Evolutionary conservation across 495 filamentous ascomycete genomes (phyloP).

Genomic region (Amorphotheca resinae): DNA sequence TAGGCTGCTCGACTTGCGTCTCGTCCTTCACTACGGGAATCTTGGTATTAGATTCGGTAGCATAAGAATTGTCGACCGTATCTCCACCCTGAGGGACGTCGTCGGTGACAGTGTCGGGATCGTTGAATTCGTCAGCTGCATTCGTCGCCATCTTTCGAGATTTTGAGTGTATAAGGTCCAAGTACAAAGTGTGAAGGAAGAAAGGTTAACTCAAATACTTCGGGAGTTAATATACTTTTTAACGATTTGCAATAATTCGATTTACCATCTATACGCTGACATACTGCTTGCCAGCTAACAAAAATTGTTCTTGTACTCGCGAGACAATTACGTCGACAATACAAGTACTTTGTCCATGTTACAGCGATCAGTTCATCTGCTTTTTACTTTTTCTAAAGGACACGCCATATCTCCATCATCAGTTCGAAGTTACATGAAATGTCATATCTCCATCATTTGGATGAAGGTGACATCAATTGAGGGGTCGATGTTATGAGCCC

Average conservation of each 20-base stretch:
- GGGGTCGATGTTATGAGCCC: neutral
- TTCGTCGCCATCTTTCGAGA: neutral
- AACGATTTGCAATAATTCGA: neutral
- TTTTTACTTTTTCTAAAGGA: neutral
- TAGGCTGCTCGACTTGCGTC: slow-evolving; percentile 33
- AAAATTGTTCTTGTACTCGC: neutral
- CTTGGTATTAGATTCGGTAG: slow-evolving; percentile 24
- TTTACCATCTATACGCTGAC: neutral
- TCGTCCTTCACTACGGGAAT: slow-evolving; percentile 45
- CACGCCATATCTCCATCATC: neutral
- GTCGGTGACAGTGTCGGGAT: slow-evolving; percentile 12
- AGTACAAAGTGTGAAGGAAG: neutral
- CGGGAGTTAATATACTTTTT: neutral
- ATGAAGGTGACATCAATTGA: neutral
- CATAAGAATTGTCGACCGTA: slow-evolving; percentile 23
- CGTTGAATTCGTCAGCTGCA: neutral
- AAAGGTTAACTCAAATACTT: neutral
- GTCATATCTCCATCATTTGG: no score
- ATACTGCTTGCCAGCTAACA: neutral
- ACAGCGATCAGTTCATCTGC: no score
- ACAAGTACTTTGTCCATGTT: neutral
- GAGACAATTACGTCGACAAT: neutral
- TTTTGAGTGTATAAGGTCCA: neutral
- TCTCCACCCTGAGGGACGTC: slow-evolving; percentile 19
- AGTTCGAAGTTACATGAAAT: no score